A percentile compares a stretch with the other conserved stretches of the same genome.
These are phyloP conservation scores for Rhexocercosporidium sp. DNA, from an alignment of 2,329 filamentous ascomycete genomes.

Conservation along the genomic window DNA sequence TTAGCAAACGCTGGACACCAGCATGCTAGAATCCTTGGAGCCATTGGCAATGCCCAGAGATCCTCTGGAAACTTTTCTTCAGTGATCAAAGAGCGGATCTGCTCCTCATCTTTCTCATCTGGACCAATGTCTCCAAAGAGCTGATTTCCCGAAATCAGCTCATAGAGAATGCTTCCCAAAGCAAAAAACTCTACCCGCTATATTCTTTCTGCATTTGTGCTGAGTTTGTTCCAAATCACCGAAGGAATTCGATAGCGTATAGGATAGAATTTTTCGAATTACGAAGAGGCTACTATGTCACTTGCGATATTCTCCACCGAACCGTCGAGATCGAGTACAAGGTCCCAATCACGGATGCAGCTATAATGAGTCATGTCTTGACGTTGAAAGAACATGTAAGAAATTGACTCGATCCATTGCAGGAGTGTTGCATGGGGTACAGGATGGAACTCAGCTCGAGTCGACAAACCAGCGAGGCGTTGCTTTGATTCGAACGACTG, in stretches of 20 bases:
- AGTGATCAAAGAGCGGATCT: slow-evolving; percentile 13
- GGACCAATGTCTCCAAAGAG: slow-evolving; percentile 12
- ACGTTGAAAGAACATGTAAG: slow-evolving; percentile 12
- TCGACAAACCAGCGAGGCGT: neutral
- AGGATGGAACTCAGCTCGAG: neutral
- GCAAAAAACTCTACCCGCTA: slow-evolving; percentile 28
- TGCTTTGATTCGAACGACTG: neutral
- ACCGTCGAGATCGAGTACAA: slow-evolving; percentile 25
- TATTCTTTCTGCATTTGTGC: slow-evolving; percentile 21
- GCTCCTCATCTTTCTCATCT: slow-evolving; percentile 1
- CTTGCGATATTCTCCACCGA: slow-evolving; percentile 19
- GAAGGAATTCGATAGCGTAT: slow-evolving; percentile 23
- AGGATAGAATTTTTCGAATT: slow-evolving; percentile 23
- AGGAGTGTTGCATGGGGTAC: neutral
- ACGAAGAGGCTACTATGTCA: neutral
- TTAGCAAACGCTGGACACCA: slow-evolving; percentile 29
- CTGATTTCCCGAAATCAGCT: slow-evolving; percentile 24
- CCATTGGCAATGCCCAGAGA: slow-evolving; percentile 25
- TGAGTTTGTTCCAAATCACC: slow-evolving; percentile 9
- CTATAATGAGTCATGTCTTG: neutral
- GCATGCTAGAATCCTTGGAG: slow-evolving; percentile 25
- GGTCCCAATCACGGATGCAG: slow-evolving; percentile 26
- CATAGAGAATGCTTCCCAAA: slow-evolving; percentile 26
- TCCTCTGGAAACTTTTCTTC: slow-evolving; percentile 29
- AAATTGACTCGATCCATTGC: slow-evolving; percentile 21